Evolutionary conservation across 805 yeast species (phyloP).

Genomic region (Metschnikowia chrysomelidarum): DNA sequence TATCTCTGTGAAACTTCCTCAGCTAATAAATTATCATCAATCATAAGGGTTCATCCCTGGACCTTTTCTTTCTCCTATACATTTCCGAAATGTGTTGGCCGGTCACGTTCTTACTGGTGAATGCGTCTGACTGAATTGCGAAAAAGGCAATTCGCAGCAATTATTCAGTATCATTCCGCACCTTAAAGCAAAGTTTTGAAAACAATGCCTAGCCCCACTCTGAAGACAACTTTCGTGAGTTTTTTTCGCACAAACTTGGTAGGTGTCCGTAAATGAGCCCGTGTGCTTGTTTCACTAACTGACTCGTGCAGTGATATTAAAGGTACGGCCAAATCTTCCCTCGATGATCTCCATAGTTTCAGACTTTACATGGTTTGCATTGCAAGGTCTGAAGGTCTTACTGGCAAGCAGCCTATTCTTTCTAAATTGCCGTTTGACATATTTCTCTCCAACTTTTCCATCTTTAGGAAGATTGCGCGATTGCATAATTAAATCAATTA

Average conservation of each 20-base stretch:
- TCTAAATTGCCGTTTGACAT: not conserved
- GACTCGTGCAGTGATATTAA: not conserved
- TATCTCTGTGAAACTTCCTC: not conserved
- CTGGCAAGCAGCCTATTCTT: not conserved
- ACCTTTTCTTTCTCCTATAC: not conserved
- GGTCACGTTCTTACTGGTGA: too few species aligned
- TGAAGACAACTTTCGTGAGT: not conserved
- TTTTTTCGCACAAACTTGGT: not conserved
- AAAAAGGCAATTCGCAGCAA: not conserved
- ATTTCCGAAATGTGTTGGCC: not conserved
- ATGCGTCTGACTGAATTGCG: too few species aligned
- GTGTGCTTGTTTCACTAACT: slow-evolving; percentile 1
- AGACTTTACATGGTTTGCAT: not conserved
- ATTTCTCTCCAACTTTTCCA: slow-evolving; percentile 1
- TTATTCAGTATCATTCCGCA: not conserved
- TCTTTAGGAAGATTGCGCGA: not conserved
- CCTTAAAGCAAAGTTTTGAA: not conserved
- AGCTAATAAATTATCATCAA: not conserved
- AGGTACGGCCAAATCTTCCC: not conserved
- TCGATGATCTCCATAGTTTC: not conserved
- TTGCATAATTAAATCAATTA: not conserved
- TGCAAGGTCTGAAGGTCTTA: not conserved
- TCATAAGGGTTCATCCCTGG: not conserved
- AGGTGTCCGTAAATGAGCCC: slow-evolving; percentile 1
- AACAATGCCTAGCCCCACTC: too few species aligned